Conservation (phyloP, 208 protist genomes). For the Trypanosoma brucei region DNA sequence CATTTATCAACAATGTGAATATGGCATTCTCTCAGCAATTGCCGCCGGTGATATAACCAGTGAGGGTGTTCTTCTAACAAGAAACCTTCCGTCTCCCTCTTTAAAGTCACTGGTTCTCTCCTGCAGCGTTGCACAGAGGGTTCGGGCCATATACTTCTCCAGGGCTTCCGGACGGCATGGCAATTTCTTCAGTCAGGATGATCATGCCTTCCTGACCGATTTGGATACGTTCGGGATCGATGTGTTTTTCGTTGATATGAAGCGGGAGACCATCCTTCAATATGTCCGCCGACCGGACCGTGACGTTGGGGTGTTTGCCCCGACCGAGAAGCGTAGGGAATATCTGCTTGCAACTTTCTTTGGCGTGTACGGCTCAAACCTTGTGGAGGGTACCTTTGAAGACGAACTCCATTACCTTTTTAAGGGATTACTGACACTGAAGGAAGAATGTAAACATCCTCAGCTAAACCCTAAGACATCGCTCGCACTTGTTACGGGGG, state of each 20-base stretch:
- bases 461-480: constrained; percentile 74
- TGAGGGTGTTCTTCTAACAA: constrained; percentile 87
- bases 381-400: constrained; percentile 90
- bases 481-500: constrained; percentile 88
- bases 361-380: constrained; percentile 91
- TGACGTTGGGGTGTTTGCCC: constrained; percentile 84
- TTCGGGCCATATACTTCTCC: constrained; percentile 86
- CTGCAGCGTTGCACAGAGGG: constrained; percentile 66
- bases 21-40: constrained; percentile 87
- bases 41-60: constrained; percentile 86
- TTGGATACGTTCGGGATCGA: constrained; percentile 83
- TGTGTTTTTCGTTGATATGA: constrained; percentile 85
- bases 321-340: constrained; percentile 78
- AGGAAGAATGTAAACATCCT: constrained; percentile 55
- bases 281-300: constrained; percentile 79
- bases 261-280: constrained; percentile 76
- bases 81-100: constrained; percentile 89
- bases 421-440: constrained; percentile 75
- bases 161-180: constrained; percentile 73
- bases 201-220: constrained; percentile 82
- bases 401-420: constrained; percentile 82
- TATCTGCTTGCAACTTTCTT: constrained; percentile 88
- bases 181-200: constrained; percentile 89
- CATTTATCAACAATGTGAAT: constrained; percentile 87
- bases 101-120: constrained; percentile 90